These are phyloP conservation scores for Skeletonema costatum DNA, from an alignment of 108 stramenopile genomes.

Conservation along the genomic window DNA sequence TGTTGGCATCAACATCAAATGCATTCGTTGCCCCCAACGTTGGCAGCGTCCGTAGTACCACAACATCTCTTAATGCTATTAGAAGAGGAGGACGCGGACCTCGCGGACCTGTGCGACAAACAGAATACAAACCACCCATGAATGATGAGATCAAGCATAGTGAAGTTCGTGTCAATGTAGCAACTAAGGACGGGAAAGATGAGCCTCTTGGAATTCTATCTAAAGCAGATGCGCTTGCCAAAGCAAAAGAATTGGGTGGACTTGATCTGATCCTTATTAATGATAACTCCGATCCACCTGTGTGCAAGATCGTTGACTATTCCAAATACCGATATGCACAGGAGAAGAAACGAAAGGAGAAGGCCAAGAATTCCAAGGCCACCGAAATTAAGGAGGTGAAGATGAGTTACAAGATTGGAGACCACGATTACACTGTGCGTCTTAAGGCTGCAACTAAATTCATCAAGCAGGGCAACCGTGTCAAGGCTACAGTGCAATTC, in stretches of 20 bases:
- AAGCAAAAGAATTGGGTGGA: conserved; percentile 83
- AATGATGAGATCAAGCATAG: conserved; percentile 66
- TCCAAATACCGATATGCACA: conserved; percentile 91
- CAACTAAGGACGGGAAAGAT: conserved; percentile 73
- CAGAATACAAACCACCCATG: conserved; percentile 79
- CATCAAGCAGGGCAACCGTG: conserved; percentile 85
- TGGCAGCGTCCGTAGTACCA: background rate
- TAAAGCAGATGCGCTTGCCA: conserved; percentile 83
- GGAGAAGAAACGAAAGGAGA: conserved; percentile 95
- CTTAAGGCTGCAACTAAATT: conserved; percentile 87
- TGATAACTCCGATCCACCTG: conserved; percentile 89
- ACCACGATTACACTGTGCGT: conserved; percentile 93
- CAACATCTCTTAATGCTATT: conserved; percentile 30
- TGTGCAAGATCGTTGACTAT: conserved; percentile 95
- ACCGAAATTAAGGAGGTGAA: conserved; percentile 96
- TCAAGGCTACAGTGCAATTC: conserved; percentile 83
- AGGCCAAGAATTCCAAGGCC: conserved; percentile 92
- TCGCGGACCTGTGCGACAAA: conserved; percentile 27
- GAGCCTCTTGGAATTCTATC: conserved; percentile 89
- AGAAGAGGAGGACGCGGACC: conserved; percentile 48
- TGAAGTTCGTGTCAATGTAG: conserved; percentile 70
- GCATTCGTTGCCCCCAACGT: conserved; percentile 25
- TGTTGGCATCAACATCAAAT: conserved; percentile 10
- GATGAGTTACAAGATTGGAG: conserved; percentile 96
- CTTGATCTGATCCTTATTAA: conserved; percentile 92